A percentile compares a stretch with the other conserved stretches of the same genome.
These are phyloP conservation scores for Panicum virgatum DNA, from an alignment of 202 grass and related monocot genomes.

Conservation along the genomic window DNA sequence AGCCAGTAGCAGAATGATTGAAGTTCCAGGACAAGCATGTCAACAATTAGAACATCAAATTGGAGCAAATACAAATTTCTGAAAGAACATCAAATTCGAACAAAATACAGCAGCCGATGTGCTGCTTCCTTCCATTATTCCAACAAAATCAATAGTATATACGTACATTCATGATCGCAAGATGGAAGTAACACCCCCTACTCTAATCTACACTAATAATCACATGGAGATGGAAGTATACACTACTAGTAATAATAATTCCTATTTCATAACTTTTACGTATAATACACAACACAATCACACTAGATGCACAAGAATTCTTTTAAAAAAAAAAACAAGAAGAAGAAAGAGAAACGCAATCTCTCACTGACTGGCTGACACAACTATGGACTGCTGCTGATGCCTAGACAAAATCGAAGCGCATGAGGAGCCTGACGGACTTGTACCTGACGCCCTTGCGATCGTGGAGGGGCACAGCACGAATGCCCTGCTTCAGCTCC, in stretches of 20 bases:
- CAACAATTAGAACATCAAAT: neutral
- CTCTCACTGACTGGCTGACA: neutral
- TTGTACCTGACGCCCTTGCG: conserved; percentile 62
- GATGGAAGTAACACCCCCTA: neutral
- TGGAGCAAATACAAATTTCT: neutral
- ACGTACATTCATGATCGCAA: neutral
- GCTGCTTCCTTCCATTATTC: conserved; percentile 14
- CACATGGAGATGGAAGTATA: neutral
- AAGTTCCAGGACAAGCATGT: neutral
- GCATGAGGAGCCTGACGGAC: conserved; percentile 76
- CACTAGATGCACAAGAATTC: neutral
- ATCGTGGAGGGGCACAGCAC: conserved; percentile 62
- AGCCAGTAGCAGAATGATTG: neutral
- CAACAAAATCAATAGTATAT: neutral
- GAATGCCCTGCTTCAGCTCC: conserved; percentile 73
- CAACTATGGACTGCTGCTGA: neutral
- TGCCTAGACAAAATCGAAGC: conserved; percentile 54
- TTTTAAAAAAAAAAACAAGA: too few species aligned
- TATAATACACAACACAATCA: neutral
- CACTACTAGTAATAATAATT: neutral
- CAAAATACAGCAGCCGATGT: too few species aligned
- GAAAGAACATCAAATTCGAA: neutral
- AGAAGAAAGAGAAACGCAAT: neutral
- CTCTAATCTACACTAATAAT: neutral
- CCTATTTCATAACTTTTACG: neutral